phyloP scores from a whole-genome alignment of 148 eudicot genomes.

The Salicornia ramosissima region DNA sequence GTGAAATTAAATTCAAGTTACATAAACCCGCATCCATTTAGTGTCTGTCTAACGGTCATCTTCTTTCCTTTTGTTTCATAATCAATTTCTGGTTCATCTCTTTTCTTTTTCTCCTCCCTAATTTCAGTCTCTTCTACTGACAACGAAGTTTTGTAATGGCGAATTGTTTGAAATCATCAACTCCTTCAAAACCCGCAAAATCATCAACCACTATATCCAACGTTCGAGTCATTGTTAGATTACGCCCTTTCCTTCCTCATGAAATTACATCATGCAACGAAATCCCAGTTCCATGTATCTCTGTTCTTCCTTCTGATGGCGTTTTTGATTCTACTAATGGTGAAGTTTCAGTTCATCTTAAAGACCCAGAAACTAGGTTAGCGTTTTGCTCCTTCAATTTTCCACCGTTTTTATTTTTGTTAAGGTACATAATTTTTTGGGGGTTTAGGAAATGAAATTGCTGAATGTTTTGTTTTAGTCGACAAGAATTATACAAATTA shows the following conservation, averaged over 20 bases:
- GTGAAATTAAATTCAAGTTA: too few relatives aligned
- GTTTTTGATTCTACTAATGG: conserved; percentile 17
- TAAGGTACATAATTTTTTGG: neutral
- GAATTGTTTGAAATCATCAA: conserved; percentile 14
- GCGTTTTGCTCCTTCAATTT: neutral
- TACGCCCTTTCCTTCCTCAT: conserved; percentile 68
- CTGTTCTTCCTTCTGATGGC: conserved; percentile 26
- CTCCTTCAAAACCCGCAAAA: conserved; percentile 35
- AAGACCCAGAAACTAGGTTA: conserved; percentile 68
- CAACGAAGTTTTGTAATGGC: conserved; percentile 5
- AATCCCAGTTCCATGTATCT: conserved; percentile 41
- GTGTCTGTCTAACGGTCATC: conserved; percentile 6
- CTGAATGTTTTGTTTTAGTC: conserved; percentile 38
- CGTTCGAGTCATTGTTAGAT: conserved; percentile 64
- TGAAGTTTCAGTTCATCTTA: conserved; percentile 68
- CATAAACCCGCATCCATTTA: neutral
- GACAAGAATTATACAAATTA: conserved; percentile 71
- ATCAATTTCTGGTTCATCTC: neutral
- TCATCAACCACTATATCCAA: conserved; percentile 31
- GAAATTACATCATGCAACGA: conserved; percentile 35
- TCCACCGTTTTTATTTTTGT: neutral
- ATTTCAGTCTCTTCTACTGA: neutral
- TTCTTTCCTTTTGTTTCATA: neutral
- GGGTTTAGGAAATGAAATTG: neutral
- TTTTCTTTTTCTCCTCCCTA: neutral